Evolutionary conservation across 2,329 filamentous ascomycete genomes (phyloP).

Genomic region (Fusarium pilosicola): DNA sequence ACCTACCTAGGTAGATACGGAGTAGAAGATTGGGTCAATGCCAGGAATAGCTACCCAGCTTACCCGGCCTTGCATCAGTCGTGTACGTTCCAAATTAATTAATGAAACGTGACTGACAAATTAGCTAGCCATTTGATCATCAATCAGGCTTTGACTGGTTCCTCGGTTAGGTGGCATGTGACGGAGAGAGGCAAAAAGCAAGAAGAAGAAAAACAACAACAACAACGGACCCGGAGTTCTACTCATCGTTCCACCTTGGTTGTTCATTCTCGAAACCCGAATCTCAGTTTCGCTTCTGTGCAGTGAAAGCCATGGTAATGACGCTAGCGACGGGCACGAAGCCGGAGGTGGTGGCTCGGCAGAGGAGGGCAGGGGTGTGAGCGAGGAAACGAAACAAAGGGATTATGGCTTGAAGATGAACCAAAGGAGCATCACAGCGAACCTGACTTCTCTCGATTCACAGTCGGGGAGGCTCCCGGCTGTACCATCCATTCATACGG

Average conservation of each 20-base stretch:
- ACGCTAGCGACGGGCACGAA: not conserved
- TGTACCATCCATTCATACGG: not conserved
- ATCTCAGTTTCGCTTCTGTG: not conserved
- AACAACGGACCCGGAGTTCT: not conserved
- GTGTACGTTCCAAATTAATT: not conserved
- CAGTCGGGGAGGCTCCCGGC: not conserved
- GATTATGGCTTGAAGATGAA: not conserved
- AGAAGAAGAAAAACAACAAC: not conserved
- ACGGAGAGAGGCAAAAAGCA: not conserved
- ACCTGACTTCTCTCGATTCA: not conserved
- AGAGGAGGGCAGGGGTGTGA: not conserved
- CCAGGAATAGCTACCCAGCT: not conserved
- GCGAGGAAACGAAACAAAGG: not conserved
- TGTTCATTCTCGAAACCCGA: not conserved
- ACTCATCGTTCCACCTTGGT: not conserved
- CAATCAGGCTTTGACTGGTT: not conserved
- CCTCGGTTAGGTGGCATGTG: not conserved
- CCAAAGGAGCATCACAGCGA: not conserved
- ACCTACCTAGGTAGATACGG: not conserved
- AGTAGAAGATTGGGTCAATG: not conserved
- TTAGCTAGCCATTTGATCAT: not conserved
- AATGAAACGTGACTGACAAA: not conserved
- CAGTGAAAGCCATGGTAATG: not conserved
- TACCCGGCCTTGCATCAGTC: not conserved
- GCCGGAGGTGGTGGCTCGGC: not conserved